Evolutionary conservation across 2,329 filamentous ascomycete species (phyloP).

Genomic region (Colletotrichum chrysophilum): DNA sequence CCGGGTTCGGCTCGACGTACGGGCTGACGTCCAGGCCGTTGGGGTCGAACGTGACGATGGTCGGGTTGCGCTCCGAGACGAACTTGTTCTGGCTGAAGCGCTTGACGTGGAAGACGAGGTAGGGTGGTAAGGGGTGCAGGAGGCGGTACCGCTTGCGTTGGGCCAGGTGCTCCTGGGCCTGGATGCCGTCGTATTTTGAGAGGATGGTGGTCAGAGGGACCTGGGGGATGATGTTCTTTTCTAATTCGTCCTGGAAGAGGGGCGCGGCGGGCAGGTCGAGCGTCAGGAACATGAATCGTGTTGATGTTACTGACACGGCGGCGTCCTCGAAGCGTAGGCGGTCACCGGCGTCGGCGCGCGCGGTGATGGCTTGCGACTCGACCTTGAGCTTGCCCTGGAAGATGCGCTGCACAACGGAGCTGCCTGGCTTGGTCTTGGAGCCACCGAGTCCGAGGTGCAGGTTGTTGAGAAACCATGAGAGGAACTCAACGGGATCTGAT

Average conservation of each 20-base stretch:
- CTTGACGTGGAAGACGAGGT: constrained; percentile 93
- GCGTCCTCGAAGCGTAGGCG: constrained; percentile 92
- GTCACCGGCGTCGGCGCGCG: constrained; percentile 85
- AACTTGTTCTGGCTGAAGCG: constrained; percentile 98
- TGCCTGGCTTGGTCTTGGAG: constrained; percentile 82
- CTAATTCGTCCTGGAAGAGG: constrained; percentile 92
- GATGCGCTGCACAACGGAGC: constrained; percentile 86
- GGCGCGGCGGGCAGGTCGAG: constrained; percentile 91
- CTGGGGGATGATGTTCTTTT: constrained; percentile 96
- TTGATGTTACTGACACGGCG: constrained; percentile 76
- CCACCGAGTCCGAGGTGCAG: constrained; percentile 91
- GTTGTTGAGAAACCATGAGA: constrained; percentile 97
- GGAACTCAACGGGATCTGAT: constrained; percentile 94
- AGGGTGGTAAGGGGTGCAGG: constrained; percentile 88
- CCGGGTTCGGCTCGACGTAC: constrained; percentile 87
- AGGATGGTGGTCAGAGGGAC: constrained; percentile 84
- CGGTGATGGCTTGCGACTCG: constrained; percentile 92
- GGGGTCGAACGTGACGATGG: constrained; percentile 95
- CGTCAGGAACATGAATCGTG: constrained; percentile 88
- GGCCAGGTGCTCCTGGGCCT: constrained; percentile 86
- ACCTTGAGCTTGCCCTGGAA: constrained; percentile 94
- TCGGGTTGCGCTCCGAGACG: constrained; percentile 93
- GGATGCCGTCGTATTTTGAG: constrained; percentile 89
- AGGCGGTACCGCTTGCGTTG: constrained; percentile 89
- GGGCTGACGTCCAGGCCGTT: constrained; percentile 83